phyloP scores from a whole-genome alignment of 805 yeast species.

The Metschnikowia continentalis region DNA sequence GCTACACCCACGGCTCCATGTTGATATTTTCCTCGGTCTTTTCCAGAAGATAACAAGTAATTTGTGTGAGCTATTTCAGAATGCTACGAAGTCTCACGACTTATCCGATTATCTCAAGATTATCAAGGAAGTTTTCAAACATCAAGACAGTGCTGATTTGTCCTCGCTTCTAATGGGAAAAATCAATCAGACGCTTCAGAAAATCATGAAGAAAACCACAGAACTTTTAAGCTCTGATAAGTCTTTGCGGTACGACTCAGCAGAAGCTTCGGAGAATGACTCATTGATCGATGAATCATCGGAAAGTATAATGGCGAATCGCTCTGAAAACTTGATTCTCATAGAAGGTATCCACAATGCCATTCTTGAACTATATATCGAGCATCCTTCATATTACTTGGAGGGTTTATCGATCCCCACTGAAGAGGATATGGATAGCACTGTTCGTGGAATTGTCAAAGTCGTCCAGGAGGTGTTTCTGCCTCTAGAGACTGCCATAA shows the following conservation, averaged over 20 bases:
- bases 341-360: background rate
- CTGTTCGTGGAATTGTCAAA: constrained; percentile 9
- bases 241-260: background rate
- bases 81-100: constrained; percentile 3
- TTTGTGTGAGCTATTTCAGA: background rate
- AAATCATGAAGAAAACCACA: constrained; percentile 8
- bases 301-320: background rate
- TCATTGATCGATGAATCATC: background rate
- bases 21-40: constrained; percentile 20
- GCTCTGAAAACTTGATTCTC: background rate
- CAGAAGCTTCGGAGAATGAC: background rate
- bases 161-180: constrained; percentile 24
- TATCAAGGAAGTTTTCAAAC: constrained; percentile 28
- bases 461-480: constrained; percentile 24
- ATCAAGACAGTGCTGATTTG: constrained; percentile 16
- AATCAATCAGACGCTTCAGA: constrained; percentile 21
- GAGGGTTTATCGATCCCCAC: background rate
- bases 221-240: background rate
- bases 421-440: background rate
- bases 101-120: constrained; percentile 25
- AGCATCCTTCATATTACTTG: background rate
- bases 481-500: constrained; percentile 26
- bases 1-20: constrained; percentile 31
- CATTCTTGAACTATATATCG: constrained; percentile 1
- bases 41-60: constrained; percentile 16